phyloP scores from a whole-genome alignment of 2,329 filamentous ascomycete species.

The Graphilbum fragrans region DNA sequence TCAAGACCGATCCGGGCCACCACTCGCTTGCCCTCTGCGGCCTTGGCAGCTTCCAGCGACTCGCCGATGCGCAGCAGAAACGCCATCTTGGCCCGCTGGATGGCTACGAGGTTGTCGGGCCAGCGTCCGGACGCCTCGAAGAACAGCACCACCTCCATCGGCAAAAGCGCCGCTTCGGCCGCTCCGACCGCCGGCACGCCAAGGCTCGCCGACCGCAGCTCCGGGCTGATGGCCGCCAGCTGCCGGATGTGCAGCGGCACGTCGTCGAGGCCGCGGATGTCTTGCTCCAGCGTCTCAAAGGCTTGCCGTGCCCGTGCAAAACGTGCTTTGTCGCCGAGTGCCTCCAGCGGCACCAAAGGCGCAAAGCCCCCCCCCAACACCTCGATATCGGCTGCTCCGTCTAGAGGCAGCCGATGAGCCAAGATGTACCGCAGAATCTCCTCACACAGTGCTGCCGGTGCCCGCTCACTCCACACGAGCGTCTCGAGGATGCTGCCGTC shows the following conservation, averaged over 20 bases:
- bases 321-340: slow-evolving; percentile 34
- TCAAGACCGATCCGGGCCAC: slow-evolving; percentile 69
- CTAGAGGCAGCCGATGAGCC: slow-evolving; percentile 52
- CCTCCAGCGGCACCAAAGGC: slow-evolving; percentile 31
- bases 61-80: slow-evolving; percentile 70
- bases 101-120: slow-evolving; percentile 84
- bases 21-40: slow-evolving; percentile 30
- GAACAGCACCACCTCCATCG: slow-evolving; percentile 71
- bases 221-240: slow-evolving; percentile 58
- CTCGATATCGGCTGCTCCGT: slow-evolving; percentile 35
- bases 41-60: slow-evolving; percentile 49
- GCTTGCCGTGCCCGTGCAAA: slow-evolving; percentile 61
- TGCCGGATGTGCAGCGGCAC: slow-evolving; percentile 80
- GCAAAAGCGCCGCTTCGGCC: slow-evolving; percentile 30
- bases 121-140: slow-evolving; percentile 90
- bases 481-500: slow-evolving; percentile 91
- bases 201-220: slow-evolving; percentile 63
- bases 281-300: slow-evolving; percentile 62
- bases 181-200: slow-evolving; percentile 34
- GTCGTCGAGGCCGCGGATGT: slow-evolving; percentile 64
- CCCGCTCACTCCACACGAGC: slow-evolving; percentile 65
- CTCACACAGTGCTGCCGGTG: slow-evolving; percentile 55
- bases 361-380: slow-evolving; percentile 35
- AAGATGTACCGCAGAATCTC: slow-evolving; percentile 70
- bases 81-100: slow-evolving; percentile 87